These are phyloP conservation scores for Russula brevipes DNA, from an alignment of 768 basidiomycete species.

Conservation along the genomic window DNA sequence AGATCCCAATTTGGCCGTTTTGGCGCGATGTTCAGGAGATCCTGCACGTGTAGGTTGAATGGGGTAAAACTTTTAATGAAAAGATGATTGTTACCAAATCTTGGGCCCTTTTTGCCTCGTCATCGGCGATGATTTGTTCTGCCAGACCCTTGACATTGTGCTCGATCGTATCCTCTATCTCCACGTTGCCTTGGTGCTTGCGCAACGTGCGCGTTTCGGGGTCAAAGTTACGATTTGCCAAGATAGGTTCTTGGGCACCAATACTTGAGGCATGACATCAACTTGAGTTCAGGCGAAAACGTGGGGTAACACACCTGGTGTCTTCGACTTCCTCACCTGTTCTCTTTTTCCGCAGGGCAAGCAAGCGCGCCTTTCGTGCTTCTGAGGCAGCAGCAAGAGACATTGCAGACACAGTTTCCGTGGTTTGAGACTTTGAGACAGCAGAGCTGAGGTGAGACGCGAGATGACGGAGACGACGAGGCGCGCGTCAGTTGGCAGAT, in stretches of 20 bases:
- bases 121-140: slow-evolving; percentile 78
- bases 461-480: not conserved
- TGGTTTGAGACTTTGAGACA: not conserved
- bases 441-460: too few relatives aligned
- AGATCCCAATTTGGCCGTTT: slow-evolving; percentile 96
- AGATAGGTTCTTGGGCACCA: slow-evolving; percentile 39
- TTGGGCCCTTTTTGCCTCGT: slow-evolving; percentile 77
- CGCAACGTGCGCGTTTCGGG: slow-evolving; percentile 76
- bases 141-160: slow-evolving; percentile 78
- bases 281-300: not conserved
- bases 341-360: slow-evolving; percentile 72
- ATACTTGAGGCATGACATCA: slow-evolving; percentile 9
- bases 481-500: not conserved
- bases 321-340: slow-evolving; percentile 46
- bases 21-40: slow-evolving; percentile 95
- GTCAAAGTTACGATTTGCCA: slow-evolving; percentile 83
- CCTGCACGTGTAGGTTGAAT: slow-evolving; percentile 43
- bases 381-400: slow-evolving; percentile 76
- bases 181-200: slow-evolving; percentile 56
- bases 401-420: slow-evolving; percentile 32
- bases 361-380: slow-evolving; percentile 71
- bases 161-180: slow-evolving; percentile 82
- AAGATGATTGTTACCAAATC: slow-evolving; percentile 62
- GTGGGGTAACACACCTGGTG: slow-evolving; percentile 38
- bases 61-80: not conserved